A percentile compares a stretch with the other conserved stretches of the same genome.
These are phyloP conservation scores for Westerdykella sp. DNA, from an alignment of 2,329 filamentous ascomycete genomes.

Conservation along the genomic window DNA sequence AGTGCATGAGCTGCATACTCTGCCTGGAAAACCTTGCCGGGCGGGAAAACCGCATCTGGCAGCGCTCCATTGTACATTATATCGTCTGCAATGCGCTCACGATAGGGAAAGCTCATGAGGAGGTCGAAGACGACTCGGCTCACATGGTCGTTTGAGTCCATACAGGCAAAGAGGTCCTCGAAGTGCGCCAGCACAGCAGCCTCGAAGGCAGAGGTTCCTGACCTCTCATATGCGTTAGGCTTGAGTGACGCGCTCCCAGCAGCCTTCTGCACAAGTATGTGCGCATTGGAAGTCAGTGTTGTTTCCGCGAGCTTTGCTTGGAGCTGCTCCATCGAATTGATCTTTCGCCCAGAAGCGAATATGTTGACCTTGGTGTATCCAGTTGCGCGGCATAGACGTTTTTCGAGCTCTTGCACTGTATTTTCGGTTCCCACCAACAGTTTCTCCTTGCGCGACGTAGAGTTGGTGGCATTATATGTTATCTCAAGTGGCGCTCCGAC, in stretches of 20 bases:
- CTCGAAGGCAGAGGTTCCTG: conserved; percentile 54
- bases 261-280: conserved; percentile 28
- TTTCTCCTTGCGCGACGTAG: conserved; percentile 52
- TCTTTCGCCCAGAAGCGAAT: conserved; percentile 62
- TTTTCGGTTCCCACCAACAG: conserved; percentile 64
- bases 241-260: conserved; percentile 22
- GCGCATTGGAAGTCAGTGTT: conserved; percentile 1
- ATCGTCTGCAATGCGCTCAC: conserved; percentile 22
- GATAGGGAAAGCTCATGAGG: conserved; percentile 27
- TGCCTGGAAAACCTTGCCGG: conserved; percentile 31
- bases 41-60: conserved; percentile 27
- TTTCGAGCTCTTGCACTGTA: conserved; percentile 63
- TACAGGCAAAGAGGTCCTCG: conserved; percentile 72
- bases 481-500: conserved; percentile 61
- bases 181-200: conserved; percentile 76
- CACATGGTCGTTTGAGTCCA: conserved; percentile 60
- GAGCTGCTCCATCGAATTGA: conserved; percentile 56
- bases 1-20: conserved; percentile 30
- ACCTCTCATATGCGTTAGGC: conserved; percentile 10
- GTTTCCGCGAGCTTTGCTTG: conserved; percentile 59
- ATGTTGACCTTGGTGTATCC: conserved; percentile 70
- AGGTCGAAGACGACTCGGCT: conserved; percentile 33
- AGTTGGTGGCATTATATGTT: conserved; percentile 64
- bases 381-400: conserved; percentile 60
- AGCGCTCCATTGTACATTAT: conserved; percentile 19